phyloP scores from a whole-genome alignment of 441 rosid genomes.

The Macaranga tanarius region DNA sequence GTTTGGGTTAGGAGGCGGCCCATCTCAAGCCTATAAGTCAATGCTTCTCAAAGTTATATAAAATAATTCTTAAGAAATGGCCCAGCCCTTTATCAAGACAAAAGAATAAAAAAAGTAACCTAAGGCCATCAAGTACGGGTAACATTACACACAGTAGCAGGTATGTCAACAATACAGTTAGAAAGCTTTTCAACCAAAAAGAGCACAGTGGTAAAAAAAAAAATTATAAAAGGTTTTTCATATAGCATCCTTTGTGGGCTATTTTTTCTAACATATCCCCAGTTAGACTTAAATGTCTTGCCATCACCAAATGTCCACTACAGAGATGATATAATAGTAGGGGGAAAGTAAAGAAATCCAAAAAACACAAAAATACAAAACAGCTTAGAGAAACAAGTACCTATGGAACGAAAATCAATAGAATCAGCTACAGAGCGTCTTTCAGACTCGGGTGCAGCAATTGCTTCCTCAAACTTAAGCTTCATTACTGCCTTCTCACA shows the following conservation, averaged over 20 bases:
- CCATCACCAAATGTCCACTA: background rate
- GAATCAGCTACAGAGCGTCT: slow-evolving; percentile 79
- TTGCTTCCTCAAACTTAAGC: slow-evolving; percentile 95
- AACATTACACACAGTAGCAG: background rate
- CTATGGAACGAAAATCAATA: slow-evolving; percentile 72
- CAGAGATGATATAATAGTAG: background rate
- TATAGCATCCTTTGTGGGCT: background rate
- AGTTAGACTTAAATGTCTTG: background rate
- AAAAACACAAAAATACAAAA: slow-evolving; percentile 4
- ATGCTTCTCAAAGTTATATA: slow-evolving; percentile 7
- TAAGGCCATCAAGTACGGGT: background rate
- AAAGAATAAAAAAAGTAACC: background rate
- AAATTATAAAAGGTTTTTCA: background rate
- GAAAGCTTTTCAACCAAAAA: background rate
- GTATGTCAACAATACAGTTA: background rate
- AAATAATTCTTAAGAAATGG: background rate
- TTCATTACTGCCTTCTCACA: slow-evolving; percentile 96
- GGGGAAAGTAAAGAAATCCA: background rate
- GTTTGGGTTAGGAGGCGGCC: background rate
- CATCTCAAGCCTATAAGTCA: background rate
- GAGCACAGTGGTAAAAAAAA: background rate
- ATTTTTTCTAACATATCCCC: background rate
- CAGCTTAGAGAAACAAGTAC: slow-evolving; percentile 35
- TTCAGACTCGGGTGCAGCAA: slow-evolving; percentile 69
- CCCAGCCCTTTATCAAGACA: background rate